A percentile compares a stretch with the other conserved stretches of the same genome.
Conservation (phyloP, 2,329 filamentous ascomycete genomes). For the Chrysosphaeria jannelii region DNA sequence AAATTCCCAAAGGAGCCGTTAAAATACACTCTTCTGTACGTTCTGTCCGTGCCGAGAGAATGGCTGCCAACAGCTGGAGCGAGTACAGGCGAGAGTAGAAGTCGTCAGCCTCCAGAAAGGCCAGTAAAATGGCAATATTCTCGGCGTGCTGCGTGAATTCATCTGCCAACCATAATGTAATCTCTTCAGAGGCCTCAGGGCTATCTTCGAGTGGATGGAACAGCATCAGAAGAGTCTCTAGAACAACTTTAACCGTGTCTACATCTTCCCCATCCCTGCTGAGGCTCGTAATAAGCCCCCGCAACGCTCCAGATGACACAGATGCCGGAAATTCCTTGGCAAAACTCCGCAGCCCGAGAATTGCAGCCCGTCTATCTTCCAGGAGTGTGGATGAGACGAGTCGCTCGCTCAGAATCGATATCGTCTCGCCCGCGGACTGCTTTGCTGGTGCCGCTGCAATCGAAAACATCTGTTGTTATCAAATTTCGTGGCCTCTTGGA, state of each 20-base stretch:
- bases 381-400: conserved; percentile 71
- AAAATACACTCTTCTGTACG: conserved; percentile 86
- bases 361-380: conserved; percentile 79
- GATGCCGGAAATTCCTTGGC: conserved; percentile 90
- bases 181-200: conserved; percentile 84
- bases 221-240: conserved; percentile 86
- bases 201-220: conserved; percentile 45
- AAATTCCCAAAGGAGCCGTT: conserved; percentile 63
- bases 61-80: conserved; percentile 63
- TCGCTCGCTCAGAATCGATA: conserved; percentile 63
- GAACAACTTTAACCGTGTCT: conserved; percentile 78
- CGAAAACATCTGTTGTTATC: too few relatives aligned
- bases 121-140: conserved; percentile 72
- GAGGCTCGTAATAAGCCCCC: conserved; percentile 61
- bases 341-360: conserved; percentile 78
- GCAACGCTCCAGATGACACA: conserved; percentile 73
- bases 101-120: conserved; percentile 62
- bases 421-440: conserved; percentile 87
- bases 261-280: conserved; percentile 78
- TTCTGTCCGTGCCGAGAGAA: conserved; percentile 60
- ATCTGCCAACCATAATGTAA: conserved; percentile 83
- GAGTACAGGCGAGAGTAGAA: conserved; percentile 83
- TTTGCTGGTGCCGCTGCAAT: conserved; percentile 54
- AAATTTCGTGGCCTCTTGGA: too few relatives aligned
- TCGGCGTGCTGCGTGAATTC: conserved; percentile 96